Evolutionary conservation across 2,329 filamentous ascomycete genomes (phyloP), one percentile per base, ranked within the genome.

Genomic region (Aspergillaceae sp.): DNA sequence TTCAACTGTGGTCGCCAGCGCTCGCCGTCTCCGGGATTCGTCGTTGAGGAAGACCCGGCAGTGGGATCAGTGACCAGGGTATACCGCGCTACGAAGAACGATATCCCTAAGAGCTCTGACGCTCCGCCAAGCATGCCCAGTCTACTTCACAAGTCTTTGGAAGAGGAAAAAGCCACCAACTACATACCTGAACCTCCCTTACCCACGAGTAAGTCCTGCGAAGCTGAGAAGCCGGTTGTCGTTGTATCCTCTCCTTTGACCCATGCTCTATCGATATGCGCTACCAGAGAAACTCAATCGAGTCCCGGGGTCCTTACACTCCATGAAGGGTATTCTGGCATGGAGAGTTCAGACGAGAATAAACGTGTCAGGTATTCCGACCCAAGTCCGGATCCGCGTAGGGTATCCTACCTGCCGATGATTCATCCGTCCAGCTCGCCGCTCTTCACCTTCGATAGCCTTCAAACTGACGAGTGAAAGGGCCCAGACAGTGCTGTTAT

Each of bases 31-130:
- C 36, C 36, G 8, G 36, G 26, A 9, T 38, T 48, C 10, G 32
- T 54, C 30, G 40, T 54, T 4, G 49, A 57, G 4, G 48, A 51
- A 38, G 36, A 38, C 9, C 36, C 36, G 36, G 7, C 8, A 38
- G 5, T 38, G 36, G 36, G 36, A 3, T 38, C 36, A 4, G 36
- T 38, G 36, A 38, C 19, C 27, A 38, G 36, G 36, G 36, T 38
- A 26, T 38, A 38, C 36, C 36, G 36, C 11, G 19, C 26, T 8
- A 26, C 29, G 32, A n/a, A 19, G 10, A 28, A 30, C 3, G 46
- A 48, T n/a, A 40, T 29, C 11, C 36, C 40, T 28, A 33, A 35
- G 9, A 36, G n/a, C 40, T 29, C 26, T 29, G 5, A 42, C 9
- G 38, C 45, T 35, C 5, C 36, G 5, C 19, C 36, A 19, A 11